These are phyloP conservation scores for Gracilariopsis chorda DNA, from an alignment of 23 red algal genomes.

Conservation along the genomic window DNA sequence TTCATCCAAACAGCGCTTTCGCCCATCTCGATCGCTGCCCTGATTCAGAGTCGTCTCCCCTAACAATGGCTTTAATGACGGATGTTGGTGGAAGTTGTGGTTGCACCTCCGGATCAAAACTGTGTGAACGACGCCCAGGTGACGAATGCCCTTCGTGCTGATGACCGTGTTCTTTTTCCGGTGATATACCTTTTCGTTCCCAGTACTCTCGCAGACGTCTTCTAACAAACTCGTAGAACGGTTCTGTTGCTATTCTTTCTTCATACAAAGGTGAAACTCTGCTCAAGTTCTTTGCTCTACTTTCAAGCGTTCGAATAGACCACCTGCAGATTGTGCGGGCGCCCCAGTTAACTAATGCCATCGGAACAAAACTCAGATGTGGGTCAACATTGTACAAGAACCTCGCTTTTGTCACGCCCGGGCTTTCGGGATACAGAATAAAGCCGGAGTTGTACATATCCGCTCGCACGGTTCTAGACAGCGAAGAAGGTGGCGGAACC, in stretches of 20 bases:
- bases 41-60: too few relatives aligned
- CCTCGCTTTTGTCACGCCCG: constrained; percentile 29
- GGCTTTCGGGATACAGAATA: constrained; percentile 49
- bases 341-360: constrained; percentile 71
- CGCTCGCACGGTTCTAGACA: not conserved
- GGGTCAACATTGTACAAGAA: constrained; percentile 71
- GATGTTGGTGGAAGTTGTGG: constrained; percentile 20
- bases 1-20: not conserved
- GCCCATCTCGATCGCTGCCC: not conserved
- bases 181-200: constrained; percentile 16
- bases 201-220: constrained; percentile 27
- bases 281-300: constrained; percentile 49
- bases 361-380: constrained; percentile 52
- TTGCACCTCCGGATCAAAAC: constrained; percentile 35
- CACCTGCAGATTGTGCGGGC: constrained; percentile 57
- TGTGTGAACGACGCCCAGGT: constrained; percentile 9
- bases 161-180: not conserved
- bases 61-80: constrained; percentile 31
- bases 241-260: constrained; percentile 5
- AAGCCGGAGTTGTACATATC: constrained; percentile 50
- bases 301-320: constrained; percentile 48
- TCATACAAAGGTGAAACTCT: constrained; percentile 34
- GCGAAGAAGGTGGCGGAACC: not conserved
- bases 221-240: constrained; percentile 38
- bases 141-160: not conserved